Conservation (phyloP, 2,329 filamentous ascomycete genomes). For the Aspergillus jensenii region DNA sequence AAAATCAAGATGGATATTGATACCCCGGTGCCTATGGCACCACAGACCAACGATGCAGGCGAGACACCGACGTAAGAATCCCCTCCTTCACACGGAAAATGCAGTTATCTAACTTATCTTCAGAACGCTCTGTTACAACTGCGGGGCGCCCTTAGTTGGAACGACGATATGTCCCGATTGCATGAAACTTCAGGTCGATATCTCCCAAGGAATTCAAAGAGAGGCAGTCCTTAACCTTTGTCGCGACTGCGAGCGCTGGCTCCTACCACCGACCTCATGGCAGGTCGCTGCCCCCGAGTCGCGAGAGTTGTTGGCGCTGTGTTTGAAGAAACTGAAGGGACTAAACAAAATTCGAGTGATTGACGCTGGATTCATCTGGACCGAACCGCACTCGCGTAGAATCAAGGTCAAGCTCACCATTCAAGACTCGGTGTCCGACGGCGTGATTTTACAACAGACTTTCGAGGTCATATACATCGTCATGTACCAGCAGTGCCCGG, state of each 20-base stretch:
- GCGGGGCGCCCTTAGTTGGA: slow-evolving; percentile 13
- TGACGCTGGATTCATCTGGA: slow-evolving; percentile 15
- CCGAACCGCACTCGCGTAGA: slow-evolving; percentile 14
- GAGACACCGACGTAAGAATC: slow-evolving; percentile 7
- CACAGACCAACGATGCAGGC: neutral
- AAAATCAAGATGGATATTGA: slow-evolving; percentile 10
- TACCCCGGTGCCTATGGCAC: slow-evolving; percentile 11
- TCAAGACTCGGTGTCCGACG: slow-evolving; percentile 11
- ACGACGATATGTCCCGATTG: slow-evolving; percentile 13
- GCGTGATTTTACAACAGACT: slow-evolving; percentile 12
- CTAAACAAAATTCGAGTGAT: slow-evolving; percentile 14
- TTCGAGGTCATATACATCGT: slow-evolving; percentile 15
- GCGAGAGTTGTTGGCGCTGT: slow-evolving; percentile 14
- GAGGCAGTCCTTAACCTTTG: slow-evolving; percentile 13
- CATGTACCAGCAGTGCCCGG: slow-evolving; percentile 76
- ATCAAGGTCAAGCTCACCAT: slow-evolving; percentile 15
- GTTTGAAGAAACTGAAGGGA: slow-evolving; percentile 10
- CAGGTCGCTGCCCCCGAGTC: slow-evolving; percentile 10
- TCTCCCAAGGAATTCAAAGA: slow-evolving; percentile 14
- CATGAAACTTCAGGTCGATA: slow-evolving; percentile 11
- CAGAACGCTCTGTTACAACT: slow-evolving; percentile 13
- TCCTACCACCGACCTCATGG: slow-evolving; percentile 11
- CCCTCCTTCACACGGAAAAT: neutral
- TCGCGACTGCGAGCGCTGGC: slow-evolving; percentile 15
- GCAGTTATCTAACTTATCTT: slow-evolving; percentile 23